phyloP scores from a whole-genome alignment of 495 filamentous ascomycete genomes.

The Oidiodendron maius region DNA sequence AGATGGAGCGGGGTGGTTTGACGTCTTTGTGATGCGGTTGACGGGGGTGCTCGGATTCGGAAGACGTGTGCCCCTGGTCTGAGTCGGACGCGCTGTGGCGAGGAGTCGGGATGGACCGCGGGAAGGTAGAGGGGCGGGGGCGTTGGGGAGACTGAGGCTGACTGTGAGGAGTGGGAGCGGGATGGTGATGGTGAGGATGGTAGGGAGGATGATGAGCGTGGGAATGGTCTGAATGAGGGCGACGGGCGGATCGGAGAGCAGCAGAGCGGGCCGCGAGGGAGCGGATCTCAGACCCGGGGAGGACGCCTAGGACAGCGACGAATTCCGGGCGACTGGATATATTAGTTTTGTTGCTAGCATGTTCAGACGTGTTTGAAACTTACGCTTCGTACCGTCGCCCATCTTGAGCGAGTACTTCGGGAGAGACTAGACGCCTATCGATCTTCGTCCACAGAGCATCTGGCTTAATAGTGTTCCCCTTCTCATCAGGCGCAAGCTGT shows the following conservation, averaged over 20 bases:
- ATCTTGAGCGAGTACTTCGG: constrained; percentile 57
- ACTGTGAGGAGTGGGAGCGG: background rate
- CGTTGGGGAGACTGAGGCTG: constrained; percentile 4
- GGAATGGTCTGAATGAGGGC: background rate
- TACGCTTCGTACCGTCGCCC: constrained; percentile 63
- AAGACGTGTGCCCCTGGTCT: background rate
- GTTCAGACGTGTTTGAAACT: constrained; percentile 1
- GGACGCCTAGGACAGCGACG: constrained; percentile 60
- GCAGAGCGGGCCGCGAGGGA: constrained; percentile 49
- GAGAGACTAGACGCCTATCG: constrained; percentile 56
- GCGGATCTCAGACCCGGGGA: constrained; percentile 54
- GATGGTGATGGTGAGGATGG: constrained; percentile 1
- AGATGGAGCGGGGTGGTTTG: background rate
- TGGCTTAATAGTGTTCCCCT: constrained; percentile 54
- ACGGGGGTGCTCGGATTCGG: background rate
- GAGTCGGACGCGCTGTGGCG: background rate
- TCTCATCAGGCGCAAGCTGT: constrained; percentile 40
- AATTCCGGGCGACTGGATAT: constrained; percentile 42
- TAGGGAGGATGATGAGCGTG: constrained; percentile 1
- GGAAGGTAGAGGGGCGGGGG: no score
- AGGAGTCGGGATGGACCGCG: background rate
- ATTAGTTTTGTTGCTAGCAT: background rate
- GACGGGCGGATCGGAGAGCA: constrained; percentile 41
- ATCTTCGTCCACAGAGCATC: constrained; percentile 71
- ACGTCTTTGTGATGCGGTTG: background rate